Base-by-base conservation (phyloP, 164 flowering plant species). In the Cinnamomum micranthum region DNA sequence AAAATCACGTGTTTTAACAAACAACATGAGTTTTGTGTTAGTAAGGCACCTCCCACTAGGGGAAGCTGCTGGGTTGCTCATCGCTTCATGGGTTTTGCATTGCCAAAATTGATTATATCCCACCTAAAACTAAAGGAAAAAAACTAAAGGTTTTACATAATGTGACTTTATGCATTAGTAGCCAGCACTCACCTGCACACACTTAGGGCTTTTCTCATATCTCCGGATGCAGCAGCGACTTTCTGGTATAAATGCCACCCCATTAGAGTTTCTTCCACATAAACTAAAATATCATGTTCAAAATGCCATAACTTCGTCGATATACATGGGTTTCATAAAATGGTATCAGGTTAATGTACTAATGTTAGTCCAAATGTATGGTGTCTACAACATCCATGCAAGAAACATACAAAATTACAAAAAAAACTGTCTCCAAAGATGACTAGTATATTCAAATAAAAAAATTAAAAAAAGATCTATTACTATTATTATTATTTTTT, bases 161-260 rank as follows among this genome's bases (percentile, higher is more conserved):
- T 41, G 47, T 55, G 41, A 70, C 27, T n/a, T 11, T 11, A n/a
- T n/a, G 31, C 5, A 23, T 22, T 23, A 70, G 55, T 22, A 23
- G 17, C 2, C 59, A 70, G 24, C 14, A 81, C 88, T 78, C 50
- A 93, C 99, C 99, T 90, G 89, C 99, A 96, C 68, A 94, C 86
- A 78, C 88, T 81, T 0, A 96, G 92, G 65, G 97, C 98, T 83
- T 91, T 93, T 80, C 99, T 82, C 97, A 94, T 92, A 78, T 96
- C 99, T 74, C 99, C 98, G 77, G 98, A 90, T 79, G 94, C 98
- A 65, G 97, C 91, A 52, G 98, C 97, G 77, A 96, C 94, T 88
- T 89, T 92, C 99, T 96, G 94, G 68, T 33, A 77, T 23, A 69
- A 6, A 63, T 71, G 28, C 14, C 35, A 68, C 51, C 59, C 68